Evolutionary conservation across 352 stramenopile species (phyloP), one percentile per base, ranked within the genome.

Genomic region (Globisporangium ultimum): DNA sequence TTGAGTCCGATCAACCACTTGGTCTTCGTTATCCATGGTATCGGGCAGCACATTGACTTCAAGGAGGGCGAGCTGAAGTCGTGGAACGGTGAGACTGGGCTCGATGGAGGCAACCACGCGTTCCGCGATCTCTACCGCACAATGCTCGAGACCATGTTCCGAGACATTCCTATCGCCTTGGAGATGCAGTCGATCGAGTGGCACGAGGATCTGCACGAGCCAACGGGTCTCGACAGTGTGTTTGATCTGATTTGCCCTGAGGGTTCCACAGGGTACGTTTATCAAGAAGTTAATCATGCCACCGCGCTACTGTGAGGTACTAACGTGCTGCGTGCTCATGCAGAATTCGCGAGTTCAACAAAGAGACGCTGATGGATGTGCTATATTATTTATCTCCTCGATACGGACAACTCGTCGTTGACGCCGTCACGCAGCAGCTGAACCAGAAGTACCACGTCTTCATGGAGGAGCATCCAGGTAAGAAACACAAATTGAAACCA

Each of bases 341-440:
- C 61, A 93, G 86, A 40, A 91, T 98, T 64, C 78, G 92, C 42
- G 78, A 96, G 32, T 98, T 97, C 63, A 96, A 89, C 62, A 98
- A 98, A 63, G 91, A 97, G 67, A 97, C 92, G 0, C 73, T 98
- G 34, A 96, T 98, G 85, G 92, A 98, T 54, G 83, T 97, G n/a
- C 64, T 97, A 4, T 98, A 97, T 51, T 98, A 97, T 70, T 71
- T 97, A 63, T 95, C 84, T 17, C 87, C 90, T 38, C 74, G 85
- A 3, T 96, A 97, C 63, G 88, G 93, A 8, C 91, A 97, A 58
- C 70, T 96, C 18, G 96, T 98, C 48, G 76, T 97, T 45, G 80
- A 97, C 69, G 91, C 92, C 6, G 91, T 97, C 51, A 93, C 84
- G 15, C 65, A 89, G 48, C 82, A 95, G 61, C 68, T 95, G 11